Base-by-base conservation (phyloP, 179 eudicot genomes). In the Beta macrorhiza region DNA sequence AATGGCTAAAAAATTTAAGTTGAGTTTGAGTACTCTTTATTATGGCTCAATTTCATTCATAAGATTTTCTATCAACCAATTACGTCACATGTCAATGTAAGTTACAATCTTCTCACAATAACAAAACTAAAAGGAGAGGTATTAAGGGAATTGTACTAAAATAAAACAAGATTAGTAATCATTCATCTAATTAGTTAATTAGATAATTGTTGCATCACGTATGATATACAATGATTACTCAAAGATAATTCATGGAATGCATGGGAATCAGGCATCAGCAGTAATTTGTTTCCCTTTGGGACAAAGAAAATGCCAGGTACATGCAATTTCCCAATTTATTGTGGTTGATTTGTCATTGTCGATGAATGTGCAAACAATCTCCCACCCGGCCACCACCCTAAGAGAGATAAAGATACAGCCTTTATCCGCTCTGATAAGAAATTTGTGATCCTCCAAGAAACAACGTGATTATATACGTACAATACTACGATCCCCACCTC, bases 351-450 rank as follows among this genome's bases (percentile, higher is more conserved):
- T 16, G 74, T 70, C 74, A 61, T 73, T 63, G 20, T 80, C 63
- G 55, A 63, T 32, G 57, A 49, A 29, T 78, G 52, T 58, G 29
- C 62, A 22, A 20, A n/a, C 59, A 25, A 59, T 59, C 37, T 12
- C 29, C 57, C 20, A 80, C 22, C 72, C 77, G 37, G 45, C 32
- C 56, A 49, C 42, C 42, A 37, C 42, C 42, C 42, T 37, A 9
- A 71, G 44, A 61, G 74, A 52, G 58, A 32, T 52, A 37, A 32
- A 29, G 53, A 7, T 6, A 51, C 9, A 51, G 44, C 57, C 10
- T n/a, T 72, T 72, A 25, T 51, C 52, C 63, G 12, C 65, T 64
- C 29, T 72, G 81, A 78, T 78, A 72, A 82, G 74, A 58, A 20
- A 64, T 67, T 32, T 78, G 78, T 64, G 81, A 64, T 42, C 53